Percentiles rank a stretch among this genome's conserved stretches.
phyloP scores from a whole-genome alignment of 2,329 filamentous ascomycete species.

The Fusarium kyushuense region DNA sequence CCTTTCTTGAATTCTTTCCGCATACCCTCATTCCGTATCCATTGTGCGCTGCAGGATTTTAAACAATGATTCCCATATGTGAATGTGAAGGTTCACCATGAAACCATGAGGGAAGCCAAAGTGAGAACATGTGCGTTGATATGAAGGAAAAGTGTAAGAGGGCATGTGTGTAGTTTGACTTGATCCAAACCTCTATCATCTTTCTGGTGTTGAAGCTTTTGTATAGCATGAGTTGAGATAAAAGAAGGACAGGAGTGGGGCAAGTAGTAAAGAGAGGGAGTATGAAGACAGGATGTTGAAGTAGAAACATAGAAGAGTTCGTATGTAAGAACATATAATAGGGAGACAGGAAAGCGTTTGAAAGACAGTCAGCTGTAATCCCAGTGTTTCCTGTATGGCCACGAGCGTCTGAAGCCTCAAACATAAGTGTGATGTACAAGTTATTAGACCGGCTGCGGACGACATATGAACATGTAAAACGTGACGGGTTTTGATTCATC shows the following conservation, averaged over 20 bases:
- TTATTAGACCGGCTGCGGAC: slow-evolving; percentile 1
- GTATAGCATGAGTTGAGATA: slow-evolving; percentile 18
- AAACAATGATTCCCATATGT: not conserved
- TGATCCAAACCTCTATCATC: slow-evolving; percentile 7
- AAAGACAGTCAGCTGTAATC: slow-evolving; percentile 7
- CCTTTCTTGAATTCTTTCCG: not conserved
- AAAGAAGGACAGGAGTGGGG: slow-evolving; percentile 5
- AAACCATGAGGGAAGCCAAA: slow-evolving; percentile 6
- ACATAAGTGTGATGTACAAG: not conserved
- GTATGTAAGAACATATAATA: slow-evolving; percentile 3
- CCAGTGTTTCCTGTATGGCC: not conserved
- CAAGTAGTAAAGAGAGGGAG: not conserved
- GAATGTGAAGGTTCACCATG: slow-evolving; percentile 8
- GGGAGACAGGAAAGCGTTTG: not conserved
- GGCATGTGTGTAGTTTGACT: not conserved
- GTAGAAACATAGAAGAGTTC: slow-evolving; percentile 2
- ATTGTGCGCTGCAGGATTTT: not conserved
- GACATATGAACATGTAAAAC: no score
- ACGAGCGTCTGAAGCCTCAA: not conserved
- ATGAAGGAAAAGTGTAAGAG: not conserved
- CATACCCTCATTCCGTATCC: not conserved
- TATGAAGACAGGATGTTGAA: slow-evolving; percentile 7
- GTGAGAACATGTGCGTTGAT: not conserved
- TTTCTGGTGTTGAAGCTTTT: slow-evolving; percentile 14
- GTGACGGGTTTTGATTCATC: no score